These are phyloP conservation scores for Cicer cuneatum DNA, from an alignment of 306 rosid species.

Conservation along the genomic window DNA sequence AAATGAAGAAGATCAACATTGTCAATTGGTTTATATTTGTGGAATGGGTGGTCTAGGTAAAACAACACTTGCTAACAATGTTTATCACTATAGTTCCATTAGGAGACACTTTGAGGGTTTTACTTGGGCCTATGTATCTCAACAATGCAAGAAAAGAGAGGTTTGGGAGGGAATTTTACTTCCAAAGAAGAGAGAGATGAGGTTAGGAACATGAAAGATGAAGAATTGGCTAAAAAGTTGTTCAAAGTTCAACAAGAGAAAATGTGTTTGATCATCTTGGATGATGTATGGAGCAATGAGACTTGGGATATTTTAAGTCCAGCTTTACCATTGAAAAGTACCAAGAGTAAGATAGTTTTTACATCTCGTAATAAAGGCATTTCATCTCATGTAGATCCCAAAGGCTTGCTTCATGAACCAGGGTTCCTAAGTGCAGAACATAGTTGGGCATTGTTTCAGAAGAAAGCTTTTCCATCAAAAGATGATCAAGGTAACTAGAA, in stretches of 20 bases:
- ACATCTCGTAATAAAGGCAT: slow-evolving; percentile 53
- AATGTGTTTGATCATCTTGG: slow-evolving; percentile 58
- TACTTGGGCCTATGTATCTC: slow-evolving; percentile 47
- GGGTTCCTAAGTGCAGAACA: slow-evolving; percentile 41
- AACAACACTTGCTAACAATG: slow-evolving; percentile 62
- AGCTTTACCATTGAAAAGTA: slow-evolving; percentile 47
- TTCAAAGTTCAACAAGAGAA: slow-evolving; percentile 49
- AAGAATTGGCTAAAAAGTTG: slow-evolving; percentile 53
- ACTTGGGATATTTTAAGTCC: slow-evolving; percentile 50
- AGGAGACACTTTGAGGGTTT: slow-evolving; percentile 47
- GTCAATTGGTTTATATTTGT: slow-evolving; percentile 48
- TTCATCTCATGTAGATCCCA: slow-evolving; percentile 40
- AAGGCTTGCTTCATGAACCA: slow-evolving; percentile 50
- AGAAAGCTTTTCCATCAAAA: slow-evolving; percentile 51
- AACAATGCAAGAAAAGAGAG: slow-evolving; percentile 48
- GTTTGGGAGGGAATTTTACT: slow-evolving; percentile 58
- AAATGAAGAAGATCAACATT: slow-evolving; percentile 19
- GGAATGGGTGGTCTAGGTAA: slow-evolving; percentile 73
- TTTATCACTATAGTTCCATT: slow-evolving; percentile 44
- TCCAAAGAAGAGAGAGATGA: slow-evolving; percentile 52
- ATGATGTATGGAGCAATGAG: slow-evolving; percentile 59
- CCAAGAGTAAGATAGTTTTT: slow-evolving; percentile 52
- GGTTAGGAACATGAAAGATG: slow-evolving; percentile 49
- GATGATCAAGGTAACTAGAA: slow-evolving; percentile 47
- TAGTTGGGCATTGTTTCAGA: slow-evolving; percentile 54